Evolutionary conservation across 2,329 filamentous ascomycete species (phyloP), one percentile per base, ranked within the genome.

Genomic region (Hypoxylon sp.): DNA sequence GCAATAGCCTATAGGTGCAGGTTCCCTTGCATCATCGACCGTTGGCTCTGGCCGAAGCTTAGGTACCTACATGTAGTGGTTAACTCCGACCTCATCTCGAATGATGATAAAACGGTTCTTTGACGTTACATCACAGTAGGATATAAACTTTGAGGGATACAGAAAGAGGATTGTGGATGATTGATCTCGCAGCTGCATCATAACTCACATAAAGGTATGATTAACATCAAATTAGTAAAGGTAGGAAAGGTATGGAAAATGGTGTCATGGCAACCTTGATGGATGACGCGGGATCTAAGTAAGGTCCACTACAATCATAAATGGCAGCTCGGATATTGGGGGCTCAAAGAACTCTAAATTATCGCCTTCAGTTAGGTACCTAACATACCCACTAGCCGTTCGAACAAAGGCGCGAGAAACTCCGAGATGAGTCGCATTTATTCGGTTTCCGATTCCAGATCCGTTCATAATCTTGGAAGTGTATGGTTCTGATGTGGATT

Each of bases 21-120:
- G 48, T 57, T 21, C 54, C 54, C 30, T 57, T 39, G 54, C 54
- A 57, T 50, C 32, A 57, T 57, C 32, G 23, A 57, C 30, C 23
- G 25, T 53, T 53, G 47, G 23, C 43, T 47, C 32, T 29, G 23
- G 50, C 32, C 50, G 58, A 55, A 53, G 58, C 50, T n/a, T n/a
- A n/a, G n/a, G n/a, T n/a, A n/a, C n/a, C n/a, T n/a, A n/a, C n/a
- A n/a, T n/a, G n/a, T 27, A 50, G 32, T 7, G 43, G 30, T 14
- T 7, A 34, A 34, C 32, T 57, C 43, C 43, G 54, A 57, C 30
- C 27, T 55, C 14, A 25, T 43, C 12, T 54, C 16, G 7, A 23
- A 55, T 16, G 52, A 46, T 46, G 46, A 21, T 27, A 12, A 21
- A 21, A 46, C 30, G 11, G 14, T 21, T 21, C 14, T 21, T 32